A percentile compares a stretch with the other conserved stretches of the same genome.
phyloP scores from a whole-genome alignment of 257 asterid genomes.

The Perilla frutescens region DNA sequence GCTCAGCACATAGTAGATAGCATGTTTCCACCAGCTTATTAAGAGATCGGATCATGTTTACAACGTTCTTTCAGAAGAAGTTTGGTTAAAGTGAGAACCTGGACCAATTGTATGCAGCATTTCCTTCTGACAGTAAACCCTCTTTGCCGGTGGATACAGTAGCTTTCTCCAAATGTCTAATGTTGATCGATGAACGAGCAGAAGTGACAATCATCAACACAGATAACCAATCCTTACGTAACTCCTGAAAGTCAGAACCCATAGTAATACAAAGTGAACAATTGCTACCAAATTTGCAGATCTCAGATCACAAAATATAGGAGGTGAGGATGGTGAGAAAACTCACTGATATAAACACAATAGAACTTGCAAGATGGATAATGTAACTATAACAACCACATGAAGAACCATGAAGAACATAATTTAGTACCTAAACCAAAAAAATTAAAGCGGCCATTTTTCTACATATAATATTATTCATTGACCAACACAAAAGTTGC shows the following conservation, averaged over 20 bases:
- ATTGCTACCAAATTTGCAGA: slow-evolving; percentile 1
- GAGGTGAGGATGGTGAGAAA: not conserved
- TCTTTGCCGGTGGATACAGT: slow-evolving; percentile 99
- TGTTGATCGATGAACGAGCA: slow-evolving; percentile 94
- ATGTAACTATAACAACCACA: slow-evolving; percentile 6
- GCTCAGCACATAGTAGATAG: slow-evolving; percentile 7
- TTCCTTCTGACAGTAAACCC: slow-evolving; percentile 95
- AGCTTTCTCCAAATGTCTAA: slow-evolving; percentile 97
- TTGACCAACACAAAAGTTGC: not conserved
- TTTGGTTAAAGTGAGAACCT: slow-evolving; percentile 54
- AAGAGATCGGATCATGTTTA: slow-evolving; percentile 16
- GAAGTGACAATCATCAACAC: slow-evolving; percentile 96
- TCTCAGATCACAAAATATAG: not conserved
- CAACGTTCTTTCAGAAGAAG: slow-evolving; percentile 26
- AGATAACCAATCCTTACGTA: slow-evolving; percentile 94
- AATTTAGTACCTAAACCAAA: slow-evolving; percentile 8
- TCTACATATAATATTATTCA: not conserved
- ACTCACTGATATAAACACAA: not conserved
- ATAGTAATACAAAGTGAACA: slow-evolving; percentile 6
- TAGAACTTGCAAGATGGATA: slow-evolving; percentile 2
- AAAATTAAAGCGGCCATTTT: slow-evolving; percentile 8
- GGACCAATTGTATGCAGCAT: slow-evolving; percentile 98
- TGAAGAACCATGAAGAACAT: slow-evolving; percentile 9
- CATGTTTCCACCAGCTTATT: slow-evolving; percentile 23
- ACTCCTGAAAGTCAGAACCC: slow-evolving; percentile 60